Evolutionary conservation across 257 asterid genomes (phyloP), one percentile per base, ranked within the genome.

Genomic region (Salvia hispanica): DNA sequence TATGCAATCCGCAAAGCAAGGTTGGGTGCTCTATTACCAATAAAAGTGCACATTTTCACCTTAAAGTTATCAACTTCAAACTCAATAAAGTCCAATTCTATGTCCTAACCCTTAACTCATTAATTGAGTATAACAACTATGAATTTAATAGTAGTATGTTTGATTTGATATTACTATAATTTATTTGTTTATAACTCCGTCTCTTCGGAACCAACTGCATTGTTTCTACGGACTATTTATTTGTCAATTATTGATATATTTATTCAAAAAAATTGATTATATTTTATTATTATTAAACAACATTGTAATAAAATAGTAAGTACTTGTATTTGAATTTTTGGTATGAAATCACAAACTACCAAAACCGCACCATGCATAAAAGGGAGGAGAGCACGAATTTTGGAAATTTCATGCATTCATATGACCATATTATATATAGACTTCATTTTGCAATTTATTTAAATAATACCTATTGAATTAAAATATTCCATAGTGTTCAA

Each of bases 1-100:
- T 70, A 74, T 78, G 75, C 71, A 72, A 46, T 66, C 69, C 79
- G 48, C 76, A 74, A 74, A 78, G 77, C 77, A 78, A 74, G 69
- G 71, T 62, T 11, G 54, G 14, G 28, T 66, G 69, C 78, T 57
- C 78, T 28, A 67, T 77, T 72, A 56, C 78, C 81, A 28, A 77
- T 37, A 67, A 62, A 62, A 28, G 71, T 40, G 54, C 72, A 62
- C 71, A 55, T 72, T 72, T 69, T 68, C 56, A 54, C 71, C 73
- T 76, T 25, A 16, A 65, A 59, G 54, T 65, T 25, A 59, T 71
- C 52, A 70, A 58, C 11, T 48, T 50, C 65, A 9, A 61, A 54
- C 60, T 45, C 47, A 11, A 55, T 34, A 16, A 72, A 51, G 10
- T 48, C 56, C 52, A 37, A 70, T 40, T 39, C 15, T 15, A 34